Percentiles rank a stretch among this genome's conserved stretches.
Conservation (phyloP, 768 basidiomycete species). For the Boletellus emodensis region DNA sequence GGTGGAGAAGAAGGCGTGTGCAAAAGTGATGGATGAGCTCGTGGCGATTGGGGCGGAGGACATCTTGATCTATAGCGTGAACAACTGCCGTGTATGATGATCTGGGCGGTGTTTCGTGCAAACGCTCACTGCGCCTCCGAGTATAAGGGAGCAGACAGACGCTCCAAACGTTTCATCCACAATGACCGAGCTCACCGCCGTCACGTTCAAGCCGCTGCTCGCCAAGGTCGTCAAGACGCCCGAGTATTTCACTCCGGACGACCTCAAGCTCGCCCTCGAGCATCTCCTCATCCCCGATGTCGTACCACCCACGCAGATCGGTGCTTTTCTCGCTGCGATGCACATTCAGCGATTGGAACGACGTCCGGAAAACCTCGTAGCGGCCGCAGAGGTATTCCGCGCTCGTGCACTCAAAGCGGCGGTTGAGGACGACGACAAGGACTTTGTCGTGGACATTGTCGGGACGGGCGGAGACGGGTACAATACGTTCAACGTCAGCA, state of each 20-base stretch:
- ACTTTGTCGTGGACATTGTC: conserved; percentile 59
- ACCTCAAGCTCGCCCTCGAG: conserved; percentile 69
- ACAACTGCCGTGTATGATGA: conserved; percentile 84
- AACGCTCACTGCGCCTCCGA: too few species aligned
- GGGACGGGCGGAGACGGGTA: conserved; percentile 79
- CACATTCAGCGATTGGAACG: conserved; percentile 77
- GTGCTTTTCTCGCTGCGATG: conserved; percentile 84
- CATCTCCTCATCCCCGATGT: conserved; percentile 67
- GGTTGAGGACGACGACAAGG: conserved; percentile 54
- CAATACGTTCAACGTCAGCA: conserved; percentile 96
- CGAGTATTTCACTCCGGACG: conserved; percentile 73
- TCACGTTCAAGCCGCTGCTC: conserved; percentile 73
- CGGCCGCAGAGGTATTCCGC: conserved; percentile 72
- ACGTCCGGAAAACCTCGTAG: conserved; percentile 70
- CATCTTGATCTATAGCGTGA: conserved; percentile 81
- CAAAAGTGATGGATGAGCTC: conserved; percentile 85
- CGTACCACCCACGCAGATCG: conserved; percentile 71
- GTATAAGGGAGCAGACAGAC: too few species aligned
- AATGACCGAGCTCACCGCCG: conserved; percentile 32
- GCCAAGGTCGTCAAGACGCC: conserved; percentile 77
- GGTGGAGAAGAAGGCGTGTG: conserved; percentile 80
- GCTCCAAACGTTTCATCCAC: background rate
- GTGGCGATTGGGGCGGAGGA: conserved; percentile 85
- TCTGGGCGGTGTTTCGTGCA: background rate
- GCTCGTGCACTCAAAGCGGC: conserved; percentile 61